A percentile compares a stretch with the other conserved stretches of the same genome.
Evolutionary conservation across 306 rosid genomes (phyloP).

Genomic region (Pterocarpus santalinus): DNA sequence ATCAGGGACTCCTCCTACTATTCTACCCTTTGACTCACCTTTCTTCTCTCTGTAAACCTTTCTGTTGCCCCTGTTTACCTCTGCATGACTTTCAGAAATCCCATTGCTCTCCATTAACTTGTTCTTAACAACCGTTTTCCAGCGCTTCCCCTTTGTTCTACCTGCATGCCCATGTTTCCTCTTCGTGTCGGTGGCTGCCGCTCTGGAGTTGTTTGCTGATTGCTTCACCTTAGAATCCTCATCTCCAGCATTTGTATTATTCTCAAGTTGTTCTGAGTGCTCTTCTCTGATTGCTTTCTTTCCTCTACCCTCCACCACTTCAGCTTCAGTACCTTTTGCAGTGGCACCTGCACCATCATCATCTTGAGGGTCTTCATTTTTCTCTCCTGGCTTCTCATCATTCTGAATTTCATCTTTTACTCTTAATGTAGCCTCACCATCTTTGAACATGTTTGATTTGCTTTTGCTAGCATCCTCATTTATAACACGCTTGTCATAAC

Average conservation of each 20-base stretch:
- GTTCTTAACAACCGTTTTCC: conserved; percentile 57
- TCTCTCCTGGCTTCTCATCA: conserved; percentile 38
- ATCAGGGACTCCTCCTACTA: conserved; percentile 30
- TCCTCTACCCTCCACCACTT: conserved; percentile 41
- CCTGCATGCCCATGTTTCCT: conserved; percentile 51
- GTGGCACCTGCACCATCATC: conserved; percentile 22
- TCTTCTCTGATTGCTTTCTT: conserved; percentile 29
- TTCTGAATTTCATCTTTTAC: conserved; percentile 35
- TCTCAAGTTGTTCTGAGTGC: conserved; percentile 36
- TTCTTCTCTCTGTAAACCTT: conserved; percentile 47
- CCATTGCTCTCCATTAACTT: conserved; percentile 51
- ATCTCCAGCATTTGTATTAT: conserved; percentile 29
- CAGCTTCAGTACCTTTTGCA: neutral
- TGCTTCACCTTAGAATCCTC: conserved; percentile 33
- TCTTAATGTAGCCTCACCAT: conserved; percentile 35
- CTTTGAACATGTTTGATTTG: conserved; percentile 19
- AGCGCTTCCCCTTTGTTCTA: conserved; percentile 53
- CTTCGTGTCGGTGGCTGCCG: conserved; percentile 4
- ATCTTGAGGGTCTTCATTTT: conserved; percentile 38
- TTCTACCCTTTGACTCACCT: conserved; percentile 33
- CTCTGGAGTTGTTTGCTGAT: conserved; percentile 22
- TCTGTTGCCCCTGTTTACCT: conserved; percentile 36
- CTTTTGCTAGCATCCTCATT: conserved; percentile 44
- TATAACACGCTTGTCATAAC: conserved; percentile 30
- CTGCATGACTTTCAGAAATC: conserved; percentile 40